Evolutionary conservation across 495 filamentous ascomycete species (phyloP).

Genomic region (Lineolata rhizophorae): DNA sequence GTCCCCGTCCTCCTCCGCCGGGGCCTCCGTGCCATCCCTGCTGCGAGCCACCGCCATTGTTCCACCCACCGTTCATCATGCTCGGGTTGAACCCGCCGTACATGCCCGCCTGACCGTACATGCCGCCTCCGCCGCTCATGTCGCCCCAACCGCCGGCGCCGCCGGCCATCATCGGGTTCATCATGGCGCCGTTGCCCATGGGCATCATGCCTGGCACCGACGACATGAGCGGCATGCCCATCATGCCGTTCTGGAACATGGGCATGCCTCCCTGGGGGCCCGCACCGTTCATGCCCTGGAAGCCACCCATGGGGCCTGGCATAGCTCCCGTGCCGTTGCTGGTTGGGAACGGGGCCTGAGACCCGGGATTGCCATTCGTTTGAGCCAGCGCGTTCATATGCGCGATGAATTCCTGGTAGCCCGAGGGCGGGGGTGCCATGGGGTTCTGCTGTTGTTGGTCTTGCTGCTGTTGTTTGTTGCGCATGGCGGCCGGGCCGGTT

Average conservation of each 20-base stretch:
- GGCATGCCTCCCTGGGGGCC: too few species aligned
- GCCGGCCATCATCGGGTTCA: constrained; percentile 12
- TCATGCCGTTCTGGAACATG: constrained; percentile 1
- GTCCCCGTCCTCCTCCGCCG: constrained; percentile 2
- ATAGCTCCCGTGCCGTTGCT: too few species aligned
- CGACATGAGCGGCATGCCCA: constrained; percentile 1
- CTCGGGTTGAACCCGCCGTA: constrained; percentile 14
- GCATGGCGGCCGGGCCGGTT: constrained; percentile 27
- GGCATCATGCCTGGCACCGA: constrained; percentile 14
- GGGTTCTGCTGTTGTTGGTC: constrained; percentile 1
- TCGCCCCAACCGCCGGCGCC: constrained; percentile 10
- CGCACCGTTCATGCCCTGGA: neutral
- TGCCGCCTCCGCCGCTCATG: constrained; percentile 1
- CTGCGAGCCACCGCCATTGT: constrained; percentile 2
- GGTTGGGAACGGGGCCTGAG: too few species aligned
- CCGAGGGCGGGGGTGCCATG: neutral
- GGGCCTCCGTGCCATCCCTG: constrained; percentile 6
- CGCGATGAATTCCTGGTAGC: constrained; percentile 12
- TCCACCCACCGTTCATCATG: constrained; percentile 1
- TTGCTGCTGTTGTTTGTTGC: constrained; percentile 12
- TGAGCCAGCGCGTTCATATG: constrained; percentile 12
- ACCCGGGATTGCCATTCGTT: too few species aligned
- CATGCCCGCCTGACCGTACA: constrained; percentile 3
- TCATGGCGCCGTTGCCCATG: constrained; percentile 11
- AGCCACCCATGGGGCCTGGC: neutral